These are phyloP conservation scores for Aspergillus jensenii DNA, from an alignment of 2,329 filamentous ascomycete species.

Conservation along the genomic window DNA sequence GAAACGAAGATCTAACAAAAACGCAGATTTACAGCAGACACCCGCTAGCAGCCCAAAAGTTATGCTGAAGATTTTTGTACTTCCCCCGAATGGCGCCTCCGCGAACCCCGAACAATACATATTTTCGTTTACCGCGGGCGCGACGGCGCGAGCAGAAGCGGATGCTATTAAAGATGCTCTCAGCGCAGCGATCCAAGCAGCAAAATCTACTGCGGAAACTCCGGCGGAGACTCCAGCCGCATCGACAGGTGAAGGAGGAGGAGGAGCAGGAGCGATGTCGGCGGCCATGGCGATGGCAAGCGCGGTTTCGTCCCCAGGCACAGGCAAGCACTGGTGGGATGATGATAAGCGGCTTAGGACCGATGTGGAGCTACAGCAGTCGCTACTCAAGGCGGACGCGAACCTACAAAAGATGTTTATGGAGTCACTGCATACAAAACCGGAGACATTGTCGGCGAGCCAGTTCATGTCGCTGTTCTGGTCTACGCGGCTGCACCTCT, in stretches of 20 bases:
- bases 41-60: conserved; percentile 85
- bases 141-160: conserved; percentile 76
- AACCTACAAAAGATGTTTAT: conserved; percentile 80
- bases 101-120: conserved; percentile 65
- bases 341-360: conserved; percentile 75
- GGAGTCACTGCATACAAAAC: conserved; percentile 79
- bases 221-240: conserved; percentile 31
- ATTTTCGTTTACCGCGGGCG: conserved; percentile 82
- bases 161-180: conserved; percentile 81
- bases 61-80: conserved; percentile 88
- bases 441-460: conserved; percentile 74
- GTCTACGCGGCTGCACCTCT: conserved; percentile 80
- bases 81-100: conserved; percentile 49
- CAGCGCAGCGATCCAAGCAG: conserved; percentile 71
- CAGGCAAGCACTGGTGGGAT: conserved; percentile 64
- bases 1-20: neutral
- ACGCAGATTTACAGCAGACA: conserved; percentile 85
- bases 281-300: conserved; percentile 76
- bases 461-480: conserved; percentile 93
- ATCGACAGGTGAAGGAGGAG: conserved; percentile 32
- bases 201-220: conserved; percentile 54
- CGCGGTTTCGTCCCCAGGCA: conserved; percentile 55
- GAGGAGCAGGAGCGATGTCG: conserved; percentile 43
- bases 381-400: conserved; percentile 77
- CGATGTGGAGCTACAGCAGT: conserved; percentile 82